Base-by-base conservation (phyloP, 2,329 filamentous ascomycete genomes). In the Aspergillus neoniger region DNA sequence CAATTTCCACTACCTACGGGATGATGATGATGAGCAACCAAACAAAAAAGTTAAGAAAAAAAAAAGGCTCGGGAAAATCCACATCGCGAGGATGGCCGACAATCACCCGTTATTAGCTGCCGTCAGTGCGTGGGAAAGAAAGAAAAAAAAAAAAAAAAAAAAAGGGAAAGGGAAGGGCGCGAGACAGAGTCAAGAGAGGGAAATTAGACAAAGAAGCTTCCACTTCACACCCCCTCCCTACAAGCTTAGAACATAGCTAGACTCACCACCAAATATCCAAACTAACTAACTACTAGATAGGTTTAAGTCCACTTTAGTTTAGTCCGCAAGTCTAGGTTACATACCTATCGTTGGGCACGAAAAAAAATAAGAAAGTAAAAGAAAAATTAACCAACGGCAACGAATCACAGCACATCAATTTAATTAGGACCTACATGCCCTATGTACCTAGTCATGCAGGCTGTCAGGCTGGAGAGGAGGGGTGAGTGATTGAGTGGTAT, bases 41-140 rank as follows among this genome's bases (percentile, higher is more conserved):
- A 48, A 28, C 5, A 28, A 8, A 10, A 28, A 28, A 28, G 17
- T n/a, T 28, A 28, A 3, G 9, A 4, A 28, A n/a, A n/a, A 28
- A 49, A 30, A 50, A 50, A 32, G 23, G 15, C 25, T 50, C 47
- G 47, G 47, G 47, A 32, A 50, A 28, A 50, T 50, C 47, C 47
- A 50, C 21, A 25, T 17, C 25, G 30, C 36, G 38, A 62, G 30
- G 25, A 48, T 41, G 43, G 39, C 57, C 57, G 62, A 64, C 54
- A 63, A 64, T 65, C 63, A 63, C 47, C 65, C 65, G 65, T 58
- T 43, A n/a, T 51, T 61, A 63, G 65, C 57, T 49, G 39, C 25
- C 41, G 59, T 61, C 59, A 59, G 59, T 65, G 63, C 48, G 49
- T 55, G 39, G 49, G 55, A 39, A 43, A 15, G 25, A 8, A 25